phyloP scores from a whole-genome alignment of 2,329 filamentous ascomycete genomes.

The Beauveria scarabaeidicola region DNA sequence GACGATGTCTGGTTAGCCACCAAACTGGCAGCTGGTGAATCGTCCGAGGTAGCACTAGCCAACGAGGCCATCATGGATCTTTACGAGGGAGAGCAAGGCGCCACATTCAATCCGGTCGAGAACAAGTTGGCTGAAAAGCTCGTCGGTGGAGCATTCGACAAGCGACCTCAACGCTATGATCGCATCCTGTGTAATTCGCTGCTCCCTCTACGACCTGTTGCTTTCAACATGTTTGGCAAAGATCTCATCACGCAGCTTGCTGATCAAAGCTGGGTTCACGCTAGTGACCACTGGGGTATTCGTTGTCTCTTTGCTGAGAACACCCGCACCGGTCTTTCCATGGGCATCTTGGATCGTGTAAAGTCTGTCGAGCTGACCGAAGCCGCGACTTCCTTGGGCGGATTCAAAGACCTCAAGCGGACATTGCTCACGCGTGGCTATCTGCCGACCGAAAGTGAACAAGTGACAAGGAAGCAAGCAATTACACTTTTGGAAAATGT shows the following conservation, averaged over 20 bases:
- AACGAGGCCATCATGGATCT: slow-evolving; percentile 24
- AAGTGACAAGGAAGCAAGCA: slow-evolving; percentile 31
- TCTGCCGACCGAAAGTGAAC: slow-evolving; percentile 40
- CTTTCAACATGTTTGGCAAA: slow-evolving; percentile 51
- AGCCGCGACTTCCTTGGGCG: slow-evolving; percentile 23
- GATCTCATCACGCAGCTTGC: slow-evolving; percentile 1
- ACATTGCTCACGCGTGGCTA: slow-evolving; percentile 29
- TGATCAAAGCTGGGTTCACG: slow-evolving; percentile 18
- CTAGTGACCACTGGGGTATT: slow-evolving; percentile 53
- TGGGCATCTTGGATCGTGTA: slow-evolving; percentile 1
- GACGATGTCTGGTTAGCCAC: slow-evolving; percentile 44
- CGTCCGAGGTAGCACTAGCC: slow-evolving; percentile 18
- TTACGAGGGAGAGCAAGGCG: slow-evolving; percentile 53
- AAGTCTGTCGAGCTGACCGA: slow-evolving; percentile 22
- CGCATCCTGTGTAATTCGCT: slow-evolving; percentile 47
- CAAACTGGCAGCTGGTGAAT: slow-evolving; percentile 34
- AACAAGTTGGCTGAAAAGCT: slow-evolving; percentile 48
- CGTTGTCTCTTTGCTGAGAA: slow-evolving; percentile 30
- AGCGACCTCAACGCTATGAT: slow-evolving; percentile 57
- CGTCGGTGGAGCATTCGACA: slow-evolving; percentile 37
- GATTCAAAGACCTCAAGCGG: slow-evolving; percentile 26
- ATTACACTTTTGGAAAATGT: slow-evolving; percentile 36
- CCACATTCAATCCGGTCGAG: slow-evolving; percentile 52
- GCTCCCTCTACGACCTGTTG: slow-evolving; percentile 22
- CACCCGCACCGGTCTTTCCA: background rate